A percentile compares a stretch with the other conserved stretches of the same genome.
Evolutionary conservation across 2,329 filamentous ascomycete species (phyloP).

Genomic region (Aspergillus floridensis): DNA sequence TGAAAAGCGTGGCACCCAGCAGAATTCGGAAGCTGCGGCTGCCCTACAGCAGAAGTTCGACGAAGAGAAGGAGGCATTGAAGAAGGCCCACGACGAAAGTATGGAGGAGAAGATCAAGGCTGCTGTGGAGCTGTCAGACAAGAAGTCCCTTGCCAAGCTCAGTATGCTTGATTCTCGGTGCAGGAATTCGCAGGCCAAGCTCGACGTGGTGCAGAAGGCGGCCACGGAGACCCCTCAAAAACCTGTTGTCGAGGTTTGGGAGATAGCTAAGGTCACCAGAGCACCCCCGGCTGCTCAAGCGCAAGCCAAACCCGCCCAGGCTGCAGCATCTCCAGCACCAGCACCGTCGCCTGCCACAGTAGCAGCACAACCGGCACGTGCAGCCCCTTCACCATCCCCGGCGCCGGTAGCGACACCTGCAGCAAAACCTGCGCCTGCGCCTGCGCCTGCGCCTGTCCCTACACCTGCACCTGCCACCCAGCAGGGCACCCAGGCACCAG

Average conservation of each 20-base stretch:
- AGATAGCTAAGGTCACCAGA: slow-evolving; percentile 68
- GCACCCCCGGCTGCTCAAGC: slow-evolving; percentile 44
- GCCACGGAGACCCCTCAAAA: slow-evolving; percentile 80
- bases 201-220: slow-evolving; percentile 75
- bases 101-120: slow-evolving; percentile 56
- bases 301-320: slow-evolving; percentile 28
- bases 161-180: slow-evolving; percentile 75
- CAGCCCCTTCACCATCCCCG: slow-evolving; percentile 12
- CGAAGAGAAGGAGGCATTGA: slow-evolving; percentile 41
- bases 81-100: slow-evolving; percentile 54
- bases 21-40: slow-evolving; percentile 37
- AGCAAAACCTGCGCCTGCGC: slow-evolving; percentile 1
- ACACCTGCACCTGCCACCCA: slow-evolving; percentile 13
- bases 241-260: slow-evolving; percentile 84
- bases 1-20: slow-evolving; percentile 38
- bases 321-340: slow-evolving; percentile 16
- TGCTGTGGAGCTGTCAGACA: slow-evolving; percentile 69
- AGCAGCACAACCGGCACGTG: slow-evolving; percentile 12
- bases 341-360: slow-evolving; percentile 8
- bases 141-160: slow-evolving; percentile 70
- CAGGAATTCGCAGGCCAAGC: slow-evolving; percentile 64
- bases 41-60: slow-evolving; percentile 40
- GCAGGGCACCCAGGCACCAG: slow-evolving; percentile 9
- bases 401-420: slow-evolving; percentile 4
- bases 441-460: not conserved